Evolutionary conservation across 352 stramenopile genomes (phyloP), one percentile per base, ranked within the genome.

Genomic region (Pythium pectinolyticum): DNA sequence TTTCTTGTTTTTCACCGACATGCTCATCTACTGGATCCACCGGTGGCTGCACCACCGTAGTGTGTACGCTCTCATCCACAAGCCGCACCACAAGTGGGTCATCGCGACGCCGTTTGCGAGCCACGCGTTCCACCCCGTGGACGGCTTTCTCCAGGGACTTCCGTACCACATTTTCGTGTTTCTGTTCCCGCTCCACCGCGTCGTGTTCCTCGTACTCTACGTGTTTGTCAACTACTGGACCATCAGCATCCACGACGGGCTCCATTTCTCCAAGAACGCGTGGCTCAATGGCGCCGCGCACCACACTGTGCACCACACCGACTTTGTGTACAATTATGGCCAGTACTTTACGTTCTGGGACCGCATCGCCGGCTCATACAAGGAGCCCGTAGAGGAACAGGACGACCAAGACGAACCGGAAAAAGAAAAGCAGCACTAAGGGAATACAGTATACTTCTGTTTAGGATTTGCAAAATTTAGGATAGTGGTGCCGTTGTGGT

Each of bases 1-100:
- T 50, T 90, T 88, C 50, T 46, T 92, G 43, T 58, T 88, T 20
- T 92, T 89, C 72, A 88, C 84, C 52, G 83, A 92, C 50, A 85
- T 85, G 75, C 61, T 90, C 52, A 87, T 92, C 69, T 92, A 92
- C 74, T 92, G 83, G 83, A 80, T 92, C 62, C 83, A 92, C 59
- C 80, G 83, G 35, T 77, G 66, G 69, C 74, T 92, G 27, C 83
- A 92, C 64, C 77, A 90, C 64, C 80, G 78, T 25, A 50, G 66
- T 34, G 48, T 92, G 30, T 92, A 92, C 69, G 79, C 72, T 27
- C 41, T 56, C 34, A 65, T 90, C 25, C 83, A 92, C 79, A 92
- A 92, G 59, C 66, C 74, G 25, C 83, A 92, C 72, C 83, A 92
- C 77, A 84, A 85, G 72, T 90, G 80, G 83, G 74, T 92, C 59